Evolutionary conservation across 495 filamentous ascomycete species (phyloP).

Genomic region (Lepraria neglecta): DNA sequence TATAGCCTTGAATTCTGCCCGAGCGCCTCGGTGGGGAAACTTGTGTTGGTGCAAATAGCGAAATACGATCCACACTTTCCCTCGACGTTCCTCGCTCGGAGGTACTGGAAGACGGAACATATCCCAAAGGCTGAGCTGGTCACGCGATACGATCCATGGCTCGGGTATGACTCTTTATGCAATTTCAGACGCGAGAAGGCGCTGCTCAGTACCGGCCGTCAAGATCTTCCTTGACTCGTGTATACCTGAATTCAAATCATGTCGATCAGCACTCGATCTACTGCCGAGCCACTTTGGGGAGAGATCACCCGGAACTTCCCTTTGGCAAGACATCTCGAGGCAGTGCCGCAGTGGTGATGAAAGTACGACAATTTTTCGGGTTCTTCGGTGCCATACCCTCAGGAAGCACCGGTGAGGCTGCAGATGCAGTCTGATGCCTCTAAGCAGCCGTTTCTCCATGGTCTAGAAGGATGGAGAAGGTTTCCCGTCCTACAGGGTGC

Average conservation of each 20-base stretch:
- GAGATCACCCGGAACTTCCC: neutral
- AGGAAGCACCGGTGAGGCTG: neutral
- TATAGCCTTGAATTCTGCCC: neutral
- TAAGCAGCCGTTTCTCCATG: neutral
- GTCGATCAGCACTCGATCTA: neutral
- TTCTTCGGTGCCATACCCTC: neutral
- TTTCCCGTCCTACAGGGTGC: neutral
- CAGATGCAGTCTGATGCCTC: neutral
- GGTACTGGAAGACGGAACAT: neutral
- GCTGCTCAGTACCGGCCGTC: neutral
- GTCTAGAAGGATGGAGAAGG: conserved; percentile 1
- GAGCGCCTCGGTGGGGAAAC: neutral
- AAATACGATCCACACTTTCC: neutral
- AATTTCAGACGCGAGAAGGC: neutral
- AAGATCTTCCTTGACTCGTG: neutral
- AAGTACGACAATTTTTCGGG: neutral
- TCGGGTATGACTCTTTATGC: neutral
- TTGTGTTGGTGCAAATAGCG: neutral
- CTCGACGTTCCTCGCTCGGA: neutral
- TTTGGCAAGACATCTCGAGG: neutral
- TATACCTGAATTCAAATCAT: no score
- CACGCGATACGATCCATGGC: neutral
- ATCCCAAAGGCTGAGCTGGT: neutral
- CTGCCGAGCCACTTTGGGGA: neutral
- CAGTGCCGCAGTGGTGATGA: neutral